These are phyloP conservation scores for Microsporum audouinii DNA, from an alignment of 2,329 filamentous ascomycete genomes.

Conservation along the genomic window DNA sequence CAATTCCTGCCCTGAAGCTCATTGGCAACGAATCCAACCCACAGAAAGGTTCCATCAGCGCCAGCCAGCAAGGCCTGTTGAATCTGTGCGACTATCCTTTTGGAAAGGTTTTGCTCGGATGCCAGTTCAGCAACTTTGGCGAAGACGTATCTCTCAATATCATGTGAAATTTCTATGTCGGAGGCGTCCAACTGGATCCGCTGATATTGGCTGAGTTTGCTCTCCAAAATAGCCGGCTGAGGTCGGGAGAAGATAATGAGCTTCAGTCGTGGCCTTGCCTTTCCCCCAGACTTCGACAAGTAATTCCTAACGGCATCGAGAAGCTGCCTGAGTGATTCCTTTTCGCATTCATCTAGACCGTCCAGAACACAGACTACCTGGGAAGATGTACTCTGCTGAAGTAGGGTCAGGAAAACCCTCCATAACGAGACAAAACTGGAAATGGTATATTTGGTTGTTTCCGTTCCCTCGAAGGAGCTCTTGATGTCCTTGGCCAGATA, in stretches of 20 bases:
- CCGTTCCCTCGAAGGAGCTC: not conserved
- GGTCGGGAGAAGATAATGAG: not conserved
- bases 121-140: not conserved
- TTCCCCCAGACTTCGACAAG: not conserved
- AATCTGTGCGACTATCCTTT: not conserved
- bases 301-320: not conserved
- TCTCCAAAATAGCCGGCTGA: not conserved
- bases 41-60: not conserved
- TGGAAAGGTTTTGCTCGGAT: not conserved
- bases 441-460: not conserved
- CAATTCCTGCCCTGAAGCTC: not conserved
- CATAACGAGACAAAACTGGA: not conserved
- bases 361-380: not conserved
- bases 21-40: not conserved
- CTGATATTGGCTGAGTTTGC: not conserved
- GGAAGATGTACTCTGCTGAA: not conserved
- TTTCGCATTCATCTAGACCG: not conserved
- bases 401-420: not conserved
- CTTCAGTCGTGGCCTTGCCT: not conserved
- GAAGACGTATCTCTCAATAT: not conserved
- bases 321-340: not conserved
- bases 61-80: not conserved
- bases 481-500: not conserved
- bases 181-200: not conserved
- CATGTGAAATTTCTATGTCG: not conserved